Conservation (phyloP, 169 alveolate species). For the Eimeria falciformis region DNA sequence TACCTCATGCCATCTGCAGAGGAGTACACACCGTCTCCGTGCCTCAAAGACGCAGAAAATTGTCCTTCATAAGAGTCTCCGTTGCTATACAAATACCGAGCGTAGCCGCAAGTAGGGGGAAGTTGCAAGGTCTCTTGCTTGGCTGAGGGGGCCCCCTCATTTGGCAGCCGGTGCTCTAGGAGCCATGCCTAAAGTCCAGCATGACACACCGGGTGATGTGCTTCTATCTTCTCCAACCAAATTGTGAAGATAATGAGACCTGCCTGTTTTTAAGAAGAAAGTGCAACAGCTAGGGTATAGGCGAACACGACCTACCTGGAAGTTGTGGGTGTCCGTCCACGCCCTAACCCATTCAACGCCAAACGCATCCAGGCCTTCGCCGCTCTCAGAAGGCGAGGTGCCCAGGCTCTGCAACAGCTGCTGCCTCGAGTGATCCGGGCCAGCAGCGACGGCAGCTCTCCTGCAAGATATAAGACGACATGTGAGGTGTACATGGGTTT, state of each 20-base stretch:
- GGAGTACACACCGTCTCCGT: conserved; percentile 78
- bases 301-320: conserved; percentile 51
- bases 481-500: no score
- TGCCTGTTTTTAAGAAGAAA: neutral
- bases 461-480: no score
- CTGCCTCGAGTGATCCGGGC: conserved; percentile 63
- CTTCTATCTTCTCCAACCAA: neutral
- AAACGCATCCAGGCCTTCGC: conserved; percentile 28
- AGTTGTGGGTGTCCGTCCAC: conserved; percentile 75
- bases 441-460: conserved; percentile 72
- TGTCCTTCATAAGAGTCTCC: conserved; percentile 77
- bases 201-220: neutral
- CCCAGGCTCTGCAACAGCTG: conserved; percentile 35
- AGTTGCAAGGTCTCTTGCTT: conserved; percentile 51
- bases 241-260: neutral
- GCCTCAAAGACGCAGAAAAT: conserved; percentile 62
- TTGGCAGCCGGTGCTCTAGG: conserved; percentile 73
- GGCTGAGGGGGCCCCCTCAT: conserved; percentile 38
- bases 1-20: conserved; percentile 73
- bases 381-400: conserved; percentile 16
- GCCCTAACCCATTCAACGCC: conserved; percentile 62
- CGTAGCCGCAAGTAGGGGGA: conserved; percentile 69
- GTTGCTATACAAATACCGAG: conserved; percentile 56
- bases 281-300: neutral
- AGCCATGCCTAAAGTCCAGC: conserved; percentile 72